Base-by-base conservation (phyloP, 805 yeast genomes). In the Yarrowia sp. region DNA sequence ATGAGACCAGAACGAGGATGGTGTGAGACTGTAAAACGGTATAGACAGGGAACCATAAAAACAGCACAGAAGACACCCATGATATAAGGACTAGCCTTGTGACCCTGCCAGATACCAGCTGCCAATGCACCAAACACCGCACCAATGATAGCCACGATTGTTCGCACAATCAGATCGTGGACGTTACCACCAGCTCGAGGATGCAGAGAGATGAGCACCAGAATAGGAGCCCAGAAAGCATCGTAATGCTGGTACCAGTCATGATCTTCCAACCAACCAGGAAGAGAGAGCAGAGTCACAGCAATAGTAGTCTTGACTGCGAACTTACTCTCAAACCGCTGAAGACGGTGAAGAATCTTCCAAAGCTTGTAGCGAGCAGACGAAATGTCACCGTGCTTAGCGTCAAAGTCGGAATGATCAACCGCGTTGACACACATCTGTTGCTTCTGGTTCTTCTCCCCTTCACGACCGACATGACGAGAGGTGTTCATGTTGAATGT, bases 91-190 rank as follows among this genome's bases (percentile, higher is more conserved):
- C 55, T 46, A 12, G 53, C 53, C 36, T 36, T 46, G 63, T 79
- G 74, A 61, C 77, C 80, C 64, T 78, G 78, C 20, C 76, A 71
- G 1, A 85, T 75, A 36, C 80, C 78, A 68, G 74, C 76, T 0
- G 83, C 81, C 14, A 83, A 79, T 78, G 85, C 83, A 0, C 83
- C 86, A 81, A 84, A 81, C 68, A 83, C 79, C 12, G 79, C 76
- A 2, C 84, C 84, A n/a, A 77, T 34, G 9, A 82, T 60, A 68
- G 81, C 79, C 46, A 78, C 77, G 0, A 73, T 14, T 0, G 78
- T 20, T 70, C 85, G 74, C n/a, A 76, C 74, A 1, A 71, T 33
- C 6, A 76, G 66, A 55, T 76, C 77, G 14, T 65, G 67, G 24
- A 71, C 63, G 53, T 72, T 76, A 15, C 77, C 77, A 15, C 72